Evolutionary conservation across 768 basidiomycete species (phyloP).

Genomic region (Rhizopogon sp.): DNA sequence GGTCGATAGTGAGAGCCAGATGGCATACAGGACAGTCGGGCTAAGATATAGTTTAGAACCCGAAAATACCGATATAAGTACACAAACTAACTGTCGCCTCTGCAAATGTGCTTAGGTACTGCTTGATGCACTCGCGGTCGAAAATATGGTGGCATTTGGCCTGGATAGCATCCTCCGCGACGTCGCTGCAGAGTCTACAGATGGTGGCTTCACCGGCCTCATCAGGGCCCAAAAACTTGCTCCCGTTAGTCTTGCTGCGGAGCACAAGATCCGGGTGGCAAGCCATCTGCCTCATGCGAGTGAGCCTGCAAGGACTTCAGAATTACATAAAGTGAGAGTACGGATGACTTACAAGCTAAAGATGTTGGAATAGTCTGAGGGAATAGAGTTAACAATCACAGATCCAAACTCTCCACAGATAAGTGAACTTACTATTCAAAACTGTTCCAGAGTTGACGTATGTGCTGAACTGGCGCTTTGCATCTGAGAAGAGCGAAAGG

Average conservation of each 20-base stretch:
- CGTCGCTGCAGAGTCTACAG: conserved; percentile 93
- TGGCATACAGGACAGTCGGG: conserved; percentile 96
- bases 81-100: conserved; percentile 51
- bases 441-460: conserved; percentile 89
- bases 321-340: background rate
- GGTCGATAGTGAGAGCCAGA: conserved; percentile 85
- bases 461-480: conserved; percentile 87
- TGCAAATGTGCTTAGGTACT: conserved; percentile 76
- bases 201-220: conserved; percentile 73
- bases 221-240: conserved; percentile 48
- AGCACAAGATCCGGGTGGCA: conserved; percentile 94
- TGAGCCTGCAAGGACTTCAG: conserved; percentile 52
- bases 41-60: conserved; percentile 29
- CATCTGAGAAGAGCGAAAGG: conserved; percentile 85
- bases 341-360: conserved; percentile 59
- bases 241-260: conserved; percentile 74
- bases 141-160: conserved; percentile 93
- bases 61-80: background rate
- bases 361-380: conserved; percentile 81
- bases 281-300: conserved; percentile 94
- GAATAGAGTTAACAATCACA: conserved; percentile 4
- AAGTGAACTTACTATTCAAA: conserved; percentile 70
- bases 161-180: conserved; percentile 96
- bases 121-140: conserved; percentile 92
- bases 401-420: background rate